A percentile compares a stretch with the other conserved stretches of the same genome.
These are phyloP conservation scores for Erysimum pusillum DNA, from an alignment of 441 rosid genomes.

Conservation along the genomic window DNA sequence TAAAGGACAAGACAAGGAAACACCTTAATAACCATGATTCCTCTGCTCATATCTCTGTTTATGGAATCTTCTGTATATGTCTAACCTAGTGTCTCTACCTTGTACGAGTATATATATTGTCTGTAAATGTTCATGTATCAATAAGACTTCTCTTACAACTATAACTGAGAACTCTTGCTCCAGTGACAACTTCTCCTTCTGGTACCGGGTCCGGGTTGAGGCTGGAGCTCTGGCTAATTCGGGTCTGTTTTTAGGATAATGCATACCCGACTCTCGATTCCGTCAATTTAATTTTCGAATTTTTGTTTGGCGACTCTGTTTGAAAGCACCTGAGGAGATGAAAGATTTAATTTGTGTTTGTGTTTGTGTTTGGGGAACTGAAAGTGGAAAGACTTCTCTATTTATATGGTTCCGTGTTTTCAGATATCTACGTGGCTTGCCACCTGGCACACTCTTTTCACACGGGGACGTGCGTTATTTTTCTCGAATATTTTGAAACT, in stretches of 20 bases:
- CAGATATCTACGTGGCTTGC: constrained; percentile 19
- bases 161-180: constrained; percentile 72
- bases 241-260: constrained; percentile 42
- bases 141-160: too few species aligned
- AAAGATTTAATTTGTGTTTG: not conserved
- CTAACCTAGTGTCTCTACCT: too few species aligned
- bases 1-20: too few species aligned
- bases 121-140: too few species aligned
- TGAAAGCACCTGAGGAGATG: constrained; percentile 12
- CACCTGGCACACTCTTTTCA: constrained; percentile 53
- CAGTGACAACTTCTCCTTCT: constrained; percentile 49
- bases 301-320: constrained; percentile 5
- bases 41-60: too few species aligned
- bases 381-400: constrained; percentile 31
- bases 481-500: too few species aligned
- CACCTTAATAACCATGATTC: too few species aligned
- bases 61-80: too few species aligned
- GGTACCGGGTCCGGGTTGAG: constrained; percentile 20
- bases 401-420: constrained; percentile 46
- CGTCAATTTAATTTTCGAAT: not conserved
- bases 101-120: too few species aligned
- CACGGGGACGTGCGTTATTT: too few species aligned
- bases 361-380: constrained; percentile 27
- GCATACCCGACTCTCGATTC: constrained; percentile 37
- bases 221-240: constrained; percentile 41